These are phyloP conservation scores for Globisporangium paroecandrum DNA, from an alignment of 352 stramenopile genomes.

Conservation along the genomic window DNA sequence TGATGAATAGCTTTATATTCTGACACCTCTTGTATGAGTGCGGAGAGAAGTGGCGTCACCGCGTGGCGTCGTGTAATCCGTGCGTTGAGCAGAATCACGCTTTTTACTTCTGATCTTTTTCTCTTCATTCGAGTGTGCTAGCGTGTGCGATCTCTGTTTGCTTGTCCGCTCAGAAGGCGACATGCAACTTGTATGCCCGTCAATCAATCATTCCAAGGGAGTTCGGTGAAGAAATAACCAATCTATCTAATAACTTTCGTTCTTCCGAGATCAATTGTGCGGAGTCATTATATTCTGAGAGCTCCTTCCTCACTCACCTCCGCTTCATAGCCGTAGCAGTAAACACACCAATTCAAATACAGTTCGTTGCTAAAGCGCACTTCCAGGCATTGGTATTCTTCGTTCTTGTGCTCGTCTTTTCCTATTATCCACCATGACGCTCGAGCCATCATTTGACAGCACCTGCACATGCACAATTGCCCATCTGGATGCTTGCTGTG, in stretches of 20 bases:
- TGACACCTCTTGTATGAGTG: conserved; percentile 92
- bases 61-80: conserved; percentile 42
- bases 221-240: conserved; percentile 69
- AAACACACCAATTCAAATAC: not conserved
- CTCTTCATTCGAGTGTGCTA: conserved; percentile 10
- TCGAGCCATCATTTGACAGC: not conserved
- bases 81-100: conserved; percentile 83
- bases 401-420: no score
- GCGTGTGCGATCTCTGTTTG: not conserved
- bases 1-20: conserved; percentile 90
- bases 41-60: conserved; percentile 45
- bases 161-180: not conserved
- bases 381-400: no score
- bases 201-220: not conserved
- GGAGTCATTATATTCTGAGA: conserved; percentile 21
- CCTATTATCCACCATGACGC: not conserved
- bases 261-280: conserved; percentile 64
- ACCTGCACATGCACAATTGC: not conserved
- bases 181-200: not conserved
- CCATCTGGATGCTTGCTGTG: no score
- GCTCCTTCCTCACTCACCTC: not conserved
- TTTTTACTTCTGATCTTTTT: conserved; percentile 55
- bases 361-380: not conserved
- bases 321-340: not conserved
- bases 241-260: conserved; percentile 87